Evolutionary conservation across 31 red algal species (phyloP), one percentile per base, ranked within the genome.

Genomic region (Odonthalia washingtoniensis): DNA sequence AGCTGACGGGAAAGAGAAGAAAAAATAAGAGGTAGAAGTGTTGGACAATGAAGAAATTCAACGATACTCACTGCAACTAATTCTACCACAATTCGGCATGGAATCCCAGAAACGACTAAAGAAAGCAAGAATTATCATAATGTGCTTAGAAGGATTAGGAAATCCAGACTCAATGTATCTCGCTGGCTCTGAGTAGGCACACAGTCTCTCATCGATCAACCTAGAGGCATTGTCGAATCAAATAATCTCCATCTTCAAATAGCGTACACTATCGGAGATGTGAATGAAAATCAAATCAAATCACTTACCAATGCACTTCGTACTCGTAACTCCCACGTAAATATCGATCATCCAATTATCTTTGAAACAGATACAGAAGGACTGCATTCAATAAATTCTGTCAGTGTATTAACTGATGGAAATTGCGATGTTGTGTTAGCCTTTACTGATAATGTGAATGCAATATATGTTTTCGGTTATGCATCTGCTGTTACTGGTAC

Each of bases 171-270:
- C 94, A 0, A 82, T 99, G 36, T 99, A 96, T 77, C 93, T 99
- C 41, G 88, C 92, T 28, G 95, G 89, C 44, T 91, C 97, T 0
- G 97, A 34, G 89, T 99, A 3, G 97, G 97, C 31, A 70, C 39
- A 31, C 32, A 96, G 12, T 87, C 89, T 24, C 87, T 99, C 5
- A 90, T 90, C 0, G 97, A 99, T 74, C 63, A 88, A 12, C 86
- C 81, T 4, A 72, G 75, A 41, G 97, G 95, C 43, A 57, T 78
- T 6, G 94, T 96, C 33, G 91, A 96, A 61, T 21, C 33, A 17
- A 86, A 83, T 40, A 99, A 99, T 85, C 84, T 99, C 1, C 97
- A 99, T 69, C 94, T 94, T 65, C 97, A 99, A 79, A 78, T 99
- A 43, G 84, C 78, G 27, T 81, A 94, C 81, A 79, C 90, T 9